Conservation (phyloP, 306 rosid genomes). For the Prunus mira region DNA sequence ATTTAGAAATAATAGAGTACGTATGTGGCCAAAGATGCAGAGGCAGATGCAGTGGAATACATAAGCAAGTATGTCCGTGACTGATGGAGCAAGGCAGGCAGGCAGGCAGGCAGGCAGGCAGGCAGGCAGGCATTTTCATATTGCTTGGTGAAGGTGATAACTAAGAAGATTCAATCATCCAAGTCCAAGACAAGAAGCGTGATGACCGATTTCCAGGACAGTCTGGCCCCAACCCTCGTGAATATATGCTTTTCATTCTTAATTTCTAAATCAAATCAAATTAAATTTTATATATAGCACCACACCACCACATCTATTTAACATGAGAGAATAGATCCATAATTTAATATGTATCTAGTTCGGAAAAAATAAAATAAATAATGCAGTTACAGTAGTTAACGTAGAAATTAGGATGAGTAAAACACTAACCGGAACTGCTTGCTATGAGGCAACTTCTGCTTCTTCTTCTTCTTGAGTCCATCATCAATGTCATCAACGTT, state of each 20-base stretch:
- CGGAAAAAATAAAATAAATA: too few species aligned
- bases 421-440: constrained; percentile 55
- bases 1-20: neutral
- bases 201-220: constrained; percentile 13
- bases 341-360: too few species aligned
- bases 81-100: neutral
- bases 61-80: constrained; percentile 15
- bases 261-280: too few species aligned
- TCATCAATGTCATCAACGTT: constrained; percentile 40
- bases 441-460: constrained; percentile 67
- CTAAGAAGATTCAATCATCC: neutral
- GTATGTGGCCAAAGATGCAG: neutral
- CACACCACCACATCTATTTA: too few species aligned
- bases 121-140: neutral
- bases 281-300: too few species aligned
- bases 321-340: too few species aligned
- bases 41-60: neutral
- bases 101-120: neutral
- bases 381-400: neutral
- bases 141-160: neutral
- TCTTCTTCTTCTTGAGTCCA: constrained; percentile 53
- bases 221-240: neutral
- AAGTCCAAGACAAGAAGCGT: constrained; percentile 16
- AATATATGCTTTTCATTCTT: neutral
- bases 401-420: neutral